Evolutionary conservation across 2,329 filamentous ascomycete species (phyloP).

Genomic region (Aspergillus viridinutans): DNA sequence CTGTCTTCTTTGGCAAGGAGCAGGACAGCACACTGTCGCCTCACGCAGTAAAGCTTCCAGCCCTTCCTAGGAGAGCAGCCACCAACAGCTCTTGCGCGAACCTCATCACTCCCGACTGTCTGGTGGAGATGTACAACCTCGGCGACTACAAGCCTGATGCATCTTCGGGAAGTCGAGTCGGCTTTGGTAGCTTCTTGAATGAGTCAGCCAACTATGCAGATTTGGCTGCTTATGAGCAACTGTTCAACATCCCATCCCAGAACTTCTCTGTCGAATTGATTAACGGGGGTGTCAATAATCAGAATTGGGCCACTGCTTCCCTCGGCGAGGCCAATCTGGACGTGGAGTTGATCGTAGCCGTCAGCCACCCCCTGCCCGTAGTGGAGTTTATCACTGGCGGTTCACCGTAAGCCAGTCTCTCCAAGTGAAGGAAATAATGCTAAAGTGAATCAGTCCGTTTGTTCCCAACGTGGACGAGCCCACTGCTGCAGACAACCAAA

Average conservation of each 20-base stretch:
- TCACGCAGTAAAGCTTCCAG: neutral
- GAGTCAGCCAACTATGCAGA: constrained; percentile 48
- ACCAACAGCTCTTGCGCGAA: constrained; percentile 14
- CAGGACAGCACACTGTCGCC: constrained; percentile 1
- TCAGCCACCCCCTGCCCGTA: constrained; percentile 53
- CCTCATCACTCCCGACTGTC: constrained; percentile 45
- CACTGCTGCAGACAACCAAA: constrained; percentile 45
- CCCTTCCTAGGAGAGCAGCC: neutral
- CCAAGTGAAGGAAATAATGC: neutral
- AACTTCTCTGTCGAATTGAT: constrained; percentile 29
- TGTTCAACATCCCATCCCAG: constrained; percentile 41
- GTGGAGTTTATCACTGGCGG: constrained; percentile 56
- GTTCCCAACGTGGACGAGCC: constrained; percentile 43
- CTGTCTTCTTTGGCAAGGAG: constrained; percentile 47
- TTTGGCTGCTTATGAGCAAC: constrained; percentile 38
- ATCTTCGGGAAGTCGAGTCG: constrained; percentile 46
- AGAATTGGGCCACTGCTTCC: constrained; percentile 36
- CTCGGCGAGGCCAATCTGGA: constrained; percentile 58
- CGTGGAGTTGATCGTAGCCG: constrained; percentile 53
- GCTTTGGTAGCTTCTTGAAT: constrained; percentile 51
- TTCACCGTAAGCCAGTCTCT: constrained; percentile 29
- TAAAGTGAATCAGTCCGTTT: constrained; percentile 36
- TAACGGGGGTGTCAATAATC: constrained; percentile 41
- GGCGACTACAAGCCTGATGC: constrained; percentile 44
- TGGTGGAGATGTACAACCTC: constrained; percentile 49